These are phyloP conservation scores for Naganishia sp. DNA, from an alignment of 1,284 basidiomycete species.

Conservation along the genomic window DNA sequence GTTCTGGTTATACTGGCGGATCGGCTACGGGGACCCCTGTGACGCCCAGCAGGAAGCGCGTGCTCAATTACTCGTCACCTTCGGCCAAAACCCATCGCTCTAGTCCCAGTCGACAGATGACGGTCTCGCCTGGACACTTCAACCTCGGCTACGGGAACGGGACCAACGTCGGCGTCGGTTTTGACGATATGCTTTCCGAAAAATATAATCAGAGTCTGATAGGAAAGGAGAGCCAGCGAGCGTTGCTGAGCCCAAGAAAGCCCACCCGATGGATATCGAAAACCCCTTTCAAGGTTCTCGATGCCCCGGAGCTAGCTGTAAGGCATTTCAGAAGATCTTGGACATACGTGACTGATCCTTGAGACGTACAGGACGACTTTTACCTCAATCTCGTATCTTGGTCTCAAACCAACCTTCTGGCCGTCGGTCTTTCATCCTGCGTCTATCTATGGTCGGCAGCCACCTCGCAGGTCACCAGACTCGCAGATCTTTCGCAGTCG, in stretches of 20 bases:
- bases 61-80: conserved; percentile 39
- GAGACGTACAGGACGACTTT: conserved; percentile 72
- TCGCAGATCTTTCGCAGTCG: conserved; percentile 71
- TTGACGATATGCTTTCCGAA: conserved; percentile 68
- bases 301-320: conserved; percentile 86
- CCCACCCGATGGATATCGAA: conserved; percentile 82
- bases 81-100: conserved; percentile 36
- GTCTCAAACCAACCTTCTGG: conserved; percentile 91
- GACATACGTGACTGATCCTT: conserved; percentile 11
- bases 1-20: conserved; percentile 3
- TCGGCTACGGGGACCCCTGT: conserved; percentile 9
- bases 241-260: conserved; percentile 83
- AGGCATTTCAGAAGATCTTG: conserved; percentile 30
- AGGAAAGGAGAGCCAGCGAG: conserved; percentile 73
- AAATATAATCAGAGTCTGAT: conserved; percentile 90
- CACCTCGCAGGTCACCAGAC: conserved; percentile 70
- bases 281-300: conserved; percentile 95
- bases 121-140: conserved; percentile 33
- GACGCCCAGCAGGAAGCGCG: conserved; percentile 32
- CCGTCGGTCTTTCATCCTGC: conserved; percentile 85
- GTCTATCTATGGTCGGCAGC: conserved; percentile 94
- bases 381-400: conserved; percentile 98
- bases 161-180: conserved; percentile 37
- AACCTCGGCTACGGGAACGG: conserved; percentile 29
- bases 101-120: conserved; percentile 38